Base-by-base conservation (phyloP, 1,139 yeast species). In the Kurtzmaniella quercitrusa region DNA sequence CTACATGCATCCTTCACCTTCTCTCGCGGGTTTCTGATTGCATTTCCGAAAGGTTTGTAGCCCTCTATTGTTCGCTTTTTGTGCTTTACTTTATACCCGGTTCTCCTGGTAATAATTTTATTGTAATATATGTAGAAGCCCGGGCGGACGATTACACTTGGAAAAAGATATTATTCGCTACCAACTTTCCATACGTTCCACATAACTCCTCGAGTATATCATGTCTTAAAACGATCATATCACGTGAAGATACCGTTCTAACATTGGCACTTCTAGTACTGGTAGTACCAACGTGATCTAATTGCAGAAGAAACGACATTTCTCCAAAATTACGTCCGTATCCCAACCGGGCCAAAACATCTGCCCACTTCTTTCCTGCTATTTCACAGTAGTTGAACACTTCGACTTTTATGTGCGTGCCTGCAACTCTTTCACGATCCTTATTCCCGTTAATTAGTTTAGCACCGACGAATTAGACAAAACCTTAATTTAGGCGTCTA, bases 261-360 rank as follows among this genome's bases (percentile, higher is more conserved):
- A 84, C 78, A 42, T 79, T 77, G 0, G 90, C 90, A 37, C 82
- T 74, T 49, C 91, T 63, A 21, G 51, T 54, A 18, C 52, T 54
- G 12, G 12, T 31, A 3, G 16, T 14, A 11, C 53, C 51, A 14
- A 57, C 57, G 11, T 60, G 53, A 11, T 72, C 64, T 19, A 83
- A 60, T 27, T 75, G 70, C 3, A 79, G 68, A 37, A 85, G 62
- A 53, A 84, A 84, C 0, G 88, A 78, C 81, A 84, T 80, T 58
- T 85, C 93, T 21, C 94, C 94, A 63, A 85, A 83, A 59, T 82
- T 84, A 37, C 81, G 74, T 9, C 87, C 89, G 9, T 77, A 63
- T 2, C 78, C 73, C 34, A 85, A 63, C 47, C 86, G 71, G 1
- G 87, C 90, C 38, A 81, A 60, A 1, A 74, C 65, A 21, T 63